phyloP scores from a whole-genome alignment of 2,329 filamentous ascomycete genomes.

The Nigrospora osmanthi region DNA sequence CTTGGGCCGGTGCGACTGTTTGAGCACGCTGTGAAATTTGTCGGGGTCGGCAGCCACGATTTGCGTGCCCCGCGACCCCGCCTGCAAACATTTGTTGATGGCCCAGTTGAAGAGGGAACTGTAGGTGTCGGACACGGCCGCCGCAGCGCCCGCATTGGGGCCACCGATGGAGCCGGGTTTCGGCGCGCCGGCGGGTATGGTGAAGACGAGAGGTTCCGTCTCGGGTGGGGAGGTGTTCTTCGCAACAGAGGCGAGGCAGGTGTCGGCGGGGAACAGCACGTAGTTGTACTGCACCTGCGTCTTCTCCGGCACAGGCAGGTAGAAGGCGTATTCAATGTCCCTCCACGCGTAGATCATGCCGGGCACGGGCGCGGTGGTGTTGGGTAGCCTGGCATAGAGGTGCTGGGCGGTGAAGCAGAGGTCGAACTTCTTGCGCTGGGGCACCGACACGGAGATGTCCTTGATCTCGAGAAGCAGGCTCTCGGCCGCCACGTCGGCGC shows the following conservation, averaged over 20 bases:
- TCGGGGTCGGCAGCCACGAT: constrained; percentile 46
- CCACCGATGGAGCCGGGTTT: constrained; percentile 52
- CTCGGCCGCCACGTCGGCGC: constrained; percentile 37
- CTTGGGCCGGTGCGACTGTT: constrained; percentile 49
- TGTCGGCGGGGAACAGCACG: constrained; percentile 50
- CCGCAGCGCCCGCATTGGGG: constrained; percentile 37
- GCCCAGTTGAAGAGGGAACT: constrained; percentile 55
- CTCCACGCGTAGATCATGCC: constrained; percentile 52
- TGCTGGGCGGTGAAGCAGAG: constrained; percentile 53
- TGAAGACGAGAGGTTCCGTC: constrained; percentile 56
- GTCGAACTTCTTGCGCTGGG: constrained; percentile 61
- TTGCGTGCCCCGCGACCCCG: constrained; percentile 33
- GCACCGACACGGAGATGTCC: constrained; percentile 60
- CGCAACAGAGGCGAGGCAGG: constrained; percentile 36
- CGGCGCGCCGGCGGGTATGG: constrained; percentile 49
- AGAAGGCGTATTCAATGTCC: constrained; percentile 57
- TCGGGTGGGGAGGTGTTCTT: constrained; percentile 30
- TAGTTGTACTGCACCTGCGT: constrained; percentile 60
- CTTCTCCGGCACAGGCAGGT: constrained; percentile 58
- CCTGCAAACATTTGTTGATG: constrained; percentile 41
- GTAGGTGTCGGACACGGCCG: constrained; percentile 50
- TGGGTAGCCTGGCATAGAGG: constrained; percentile 47
- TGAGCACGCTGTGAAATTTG: constrained; percentile 48
- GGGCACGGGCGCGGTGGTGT: constrained; percentile 41
- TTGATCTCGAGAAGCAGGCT: constrained; percentile 51